These are phyloP conservation scores for Fusarium albosuccineum DNA, from an alignment of 2,329 filamentous ascomycete species.

Conservation along the genomic window DNA sequence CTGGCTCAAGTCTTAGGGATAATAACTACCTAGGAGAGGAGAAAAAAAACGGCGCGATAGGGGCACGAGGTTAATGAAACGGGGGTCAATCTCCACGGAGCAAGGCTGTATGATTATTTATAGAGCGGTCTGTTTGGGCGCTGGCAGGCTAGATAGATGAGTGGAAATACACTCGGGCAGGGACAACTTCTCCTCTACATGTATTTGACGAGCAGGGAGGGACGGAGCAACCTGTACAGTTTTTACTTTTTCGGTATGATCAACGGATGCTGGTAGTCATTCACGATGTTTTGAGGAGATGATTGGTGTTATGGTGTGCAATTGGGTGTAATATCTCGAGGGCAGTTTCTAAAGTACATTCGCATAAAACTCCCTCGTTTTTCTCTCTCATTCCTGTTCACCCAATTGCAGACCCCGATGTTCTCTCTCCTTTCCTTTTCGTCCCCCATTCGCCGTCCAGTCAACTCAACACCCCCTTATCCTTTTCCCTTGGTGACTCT, in stretches of 20 bases:
- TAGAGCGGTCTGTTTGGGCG: slow-evolving; percentile 36
- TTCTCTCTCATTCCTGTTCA: no score
- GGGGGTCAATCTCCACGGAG: slow-evolving; percentile 38
- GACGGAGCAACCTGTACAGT: not conserved
- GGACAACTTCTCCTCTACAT: slow-evolving; percentile 16
- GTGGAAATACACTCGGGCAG: slow-evolving; percentile 10
- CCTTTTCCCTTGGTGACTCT: not conserved
- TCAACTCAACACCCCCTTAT: no score
- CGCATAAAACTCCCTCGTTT: not conserved
- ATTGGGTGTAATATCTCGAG: no score
- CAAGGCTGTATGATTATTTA: slow-evolving; percentile 34
- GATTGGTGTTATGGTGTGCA: no score
- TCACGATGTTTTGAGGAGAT: no score
- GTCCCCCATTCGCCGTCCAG: no score
- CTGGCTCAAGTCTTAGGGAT: slow-evolving; percentile 1
- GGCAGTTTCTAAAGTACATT: not conserved
- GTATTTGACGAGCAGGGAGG: slow-evolving; percentile 24
- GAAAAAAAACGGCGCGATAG: slow-evolving; percentile 17
- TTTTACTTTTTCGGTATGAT: not conserved
- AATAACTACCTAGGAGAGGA: not conserved
- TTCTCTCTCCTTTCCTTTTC: no score
- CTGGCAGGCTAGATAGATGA: slow-evolving; percentile 29
- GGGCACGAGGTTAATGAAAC: slow-evolving; percentile 22
- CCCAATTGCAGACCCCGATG: no score
- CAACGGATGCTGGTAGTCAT: not conserved